Evolutionary conservation across 345 rosid genomes (phyloP).

Genomic region (Laguncularia racemosa): DNA sequence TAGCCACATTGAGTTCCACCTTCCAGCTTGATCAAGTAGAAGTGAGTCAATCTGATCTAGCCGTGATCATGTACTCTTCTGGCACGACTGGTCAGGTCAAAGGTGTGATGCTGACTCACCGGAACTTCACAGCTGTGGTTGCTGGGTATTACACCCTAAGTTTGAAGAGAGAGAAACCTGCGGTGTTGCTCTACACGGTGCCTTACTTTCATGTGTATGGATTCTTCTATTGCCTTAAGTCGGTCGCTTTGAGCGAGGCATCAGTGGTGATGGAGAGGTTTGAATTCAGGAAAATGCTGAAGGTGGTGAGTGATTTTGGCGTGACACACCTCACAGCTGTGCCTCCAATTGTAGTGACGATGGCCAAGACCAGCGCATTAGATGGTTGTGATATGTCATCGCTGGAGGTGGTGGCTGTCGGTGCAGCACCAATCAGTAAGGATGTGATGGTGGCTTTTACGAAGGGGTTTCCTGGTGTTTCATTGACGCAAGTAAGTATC

Average conservation of each 20-base stretch:
- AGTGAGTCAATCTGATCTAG: slow-evolving; percentile 21
- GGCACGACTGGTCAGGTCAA: slow-evolving; percentile 34
- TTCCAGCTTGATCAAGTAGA: not conserved
- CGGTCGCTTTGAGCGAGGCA: slow-evolving; percentile 19
- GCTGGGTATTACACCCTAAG: not conserved
- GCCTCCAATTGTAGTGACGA: slow-evolving; percentile 21
- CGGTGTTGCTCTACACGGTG: slow-evolving; percentile 14
- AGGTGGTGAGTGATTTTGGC: slow-evolving; percentile 15
- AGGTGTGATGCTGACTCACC: slow-evolving; percentile 32
- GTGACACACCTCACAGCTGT: slow-evolving; percentile 14
- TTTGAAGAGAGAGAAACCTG: slow-evolving; percentile 7
- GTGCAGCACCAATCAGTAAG: slow-evolving; percentile 27
- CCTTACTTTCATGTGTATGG: slow-evolving; percentile 25
- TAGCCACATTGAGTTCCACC: slow-evolving; percentile 1
- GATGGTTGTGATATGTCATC: slow-evolving; percentile 18
- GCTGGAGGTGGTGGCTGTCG: slow-evolving; percentile 6
- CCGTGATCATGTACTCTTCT: slow-evolving; percentile 30
- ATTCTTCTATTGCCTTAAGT: slow-evolving; percentile 11
- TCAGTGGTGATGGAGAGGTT: slow-evolving; percentile 27
- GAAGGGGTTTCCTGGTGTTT: slow-evolving; percentile 12
- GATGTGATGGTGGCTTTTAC: slow-evolving; percentile 15
- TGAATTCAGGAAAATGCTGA: slow-evolving; percentile 19
- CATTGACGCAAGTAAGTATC: slow-evolving; percentile 14
- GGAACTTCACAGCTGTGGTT: slow-evolving; percentile 13
- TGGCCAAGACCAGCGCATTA: slow-evolving; percentile 8